Evolutionary conservation across 768 basidiomycete species (phyloP).

Genomic region (Tylopilus felleus): DNA sequence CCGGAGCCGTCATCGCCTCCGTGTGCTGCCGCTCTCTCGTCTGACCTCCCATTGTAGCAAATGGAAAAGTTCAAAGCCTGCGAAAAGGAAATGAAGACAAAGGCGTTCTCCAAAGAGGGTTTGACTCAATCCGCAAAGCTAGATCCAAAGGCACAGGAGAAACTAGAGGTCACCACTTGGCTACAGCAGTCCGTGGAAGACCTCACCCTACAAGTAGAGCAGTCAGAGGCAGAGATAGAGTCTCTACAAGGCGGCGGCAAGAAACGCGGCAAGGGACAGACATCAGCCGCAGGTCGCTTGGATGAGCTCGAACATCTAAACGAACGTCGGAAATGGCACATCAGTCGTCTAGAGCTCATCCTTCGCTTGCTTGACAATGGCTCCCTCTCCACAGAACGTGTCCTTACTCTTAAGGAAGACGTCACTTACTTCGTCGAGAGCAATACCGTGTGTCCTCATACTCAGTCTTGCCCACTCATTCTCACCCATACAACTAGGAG

Average conservation of each 20-base stretch:
- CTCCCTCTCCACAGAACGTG: constrained; percentile 76
- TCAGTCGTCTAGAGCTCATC: constrained; percentile 88
- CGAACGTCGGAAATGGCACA: constrained; percentile 94
- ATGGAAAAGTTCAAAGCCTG: constrained; percentile 99
- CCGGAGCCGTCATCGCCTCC: not conserved
- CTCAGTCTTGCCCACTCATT: constrained; percentile 7
- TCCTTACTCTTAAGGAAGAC: constrained; percentile 84
- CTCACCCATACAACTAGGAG: constrained; percentile 53
- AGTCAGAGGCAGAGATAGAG: constrained; percentile 94
- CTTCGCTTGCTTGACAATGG: constrained; percentile 93
- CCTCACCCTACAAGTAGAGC: constrained; percentile 88
- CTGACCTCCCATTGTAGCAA: constrained; percentile 60
- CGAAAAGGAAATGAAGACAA: constrained; percentile 99
- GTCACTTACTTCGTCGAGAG: constrained; percentile 94
- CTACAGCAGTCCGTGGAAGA: constrained; percentile 87
- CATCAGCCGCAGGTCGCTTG: constrained; percentile 62
- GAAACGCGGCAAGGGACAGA: constrained; percentile 76
- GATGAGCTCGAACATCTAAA: constrained; percentile 87
- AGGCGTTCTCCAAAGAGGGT: constrained; percentile 99
- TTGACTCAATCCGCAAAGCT: constrained; percentile 90
- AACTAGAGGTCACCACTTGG: constrained; percentile 86
- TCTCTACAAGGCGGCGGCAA: constrained; percentile 73
- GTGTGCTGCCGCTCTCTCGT: constrained; percentile 12
- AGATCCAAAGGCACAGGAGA: constrained; percentile 97
- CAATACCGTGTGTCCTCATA: constrained; percentile 70